phyloP scores from a whole-genome alignment of 371 early-diverging fungal species.

The Conidiobolus coronatus region DNA sequence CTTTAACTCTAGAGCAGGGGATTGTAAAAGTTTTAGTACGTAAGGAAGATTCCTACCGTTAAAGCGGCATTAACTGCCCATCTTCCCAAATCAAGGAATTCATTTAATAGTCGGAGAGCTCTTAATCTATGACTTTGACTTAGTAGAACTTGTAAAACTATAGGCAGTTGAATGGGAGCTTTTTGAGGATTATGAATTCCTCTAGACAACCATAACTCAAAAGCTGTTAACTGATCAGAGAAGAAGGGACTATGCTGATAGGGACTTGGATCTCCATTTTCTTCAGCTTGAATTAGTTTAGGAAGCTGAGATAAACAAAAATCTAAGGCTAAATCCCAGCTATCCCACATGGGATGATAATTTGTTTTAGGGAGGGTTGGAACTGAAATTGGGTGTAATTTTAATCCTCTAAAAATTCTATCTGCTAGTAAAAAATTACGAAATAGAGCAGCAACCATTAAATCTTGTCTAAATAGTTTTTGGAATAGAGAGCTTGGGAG shows the following conservation, averaged over 20 bases:
- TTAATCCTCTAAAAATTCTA: constrained; percentile 78
- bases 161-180: constrained; percentile 75
- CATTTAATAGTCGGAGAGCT: constrained; percentile 69
- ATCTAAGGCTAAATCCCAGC: constrained; percentile 90
- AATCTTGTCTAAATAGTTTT: constrained; percentile 79
- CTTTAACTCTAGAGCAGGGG: constrained; percentile 79
- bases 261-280: constrained; percentile 19
- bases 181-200: constrained; percentile 30
- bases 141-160: constrained; percentile 84
- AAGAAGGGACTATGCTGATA: constrained; percentile 77
- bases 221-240: constrained; percentile 85
- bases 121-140: constrained; percentile 84
- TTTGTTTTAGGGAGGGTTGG: constrained; percentile 73
- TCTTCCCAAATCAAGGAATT: constrained; percentile 82
- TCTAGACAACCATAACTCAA: constrained; percentile 87
- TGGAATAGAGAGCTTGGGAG: constrained; percentile 76
- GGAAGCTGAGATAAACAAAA: constrained; percentile 82
- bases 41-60: constrained; percentile 89
- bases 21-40: constrained; percentile 81
- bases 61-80: constrained; percentile 89
- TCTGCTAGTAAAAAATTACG: constrained; percentile 88
- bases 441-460: constrained; percentile 87
- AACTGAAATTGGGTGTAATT: constrained; percentile 71
- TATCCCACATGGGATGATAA: constrained; percentile 89
- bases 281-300: constrained; percentile 30